These are phyloP conservation scores for Lentinula detonsa DNA, from an alignment of 768 basidiomycete species.

Conservation along the genomic window DNA sequence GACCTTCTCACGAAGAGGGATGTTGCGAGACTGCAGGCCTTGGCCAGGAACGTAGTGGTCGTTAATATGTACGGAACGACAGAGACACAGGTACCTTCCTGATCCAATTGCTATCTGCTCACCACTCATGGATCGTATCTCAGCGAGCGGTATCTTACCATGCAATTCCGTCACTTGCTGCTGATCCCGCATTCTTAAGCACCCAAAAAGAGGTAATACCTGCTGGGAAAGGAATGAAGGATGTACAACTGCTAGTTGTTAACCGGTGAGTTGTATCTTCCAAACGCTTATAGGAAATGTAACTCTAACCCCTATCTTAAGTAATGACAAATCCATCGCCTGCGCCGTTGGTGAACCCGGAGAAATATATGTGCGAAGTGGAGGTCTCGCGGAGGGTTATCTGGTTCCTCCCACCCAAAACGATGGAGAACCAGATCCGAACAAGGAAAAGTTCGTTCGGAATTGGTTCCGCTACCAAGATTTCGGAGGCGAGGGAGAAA, in stretches of 20 bases:
- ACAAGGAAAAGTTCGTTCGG: conserved; percentile 83
- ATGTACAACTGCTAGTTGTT: conserved; percentile 95
- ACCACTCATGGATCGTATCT: neutral
- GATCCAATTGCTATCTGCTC: neutral
- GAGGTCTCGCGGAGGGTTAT: conserved; percentile 94
- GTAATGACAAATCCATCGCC: conserved; percentile 73
- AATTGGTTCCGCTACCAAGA: conserved; percentile 79
- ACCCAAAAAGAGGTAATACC: conserved; percentile 98
- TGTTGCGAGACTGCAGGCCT: conserved; percentile 87
- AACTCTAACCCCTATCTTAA: neutral
- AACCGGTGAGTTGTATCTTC: conserved; percentile 36
- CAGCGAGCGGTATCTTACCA: conserved; percentile 94
- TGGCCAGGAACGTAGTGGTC: conserved; percentile 88
- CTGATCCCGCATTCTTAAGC: conserved; percentile 85
- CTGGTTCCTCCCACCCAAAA: conserved; percentile 72
- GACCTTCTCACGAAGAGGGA: conserved; percentile 98
- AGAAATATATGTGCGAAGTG: conserved; percentile 96
- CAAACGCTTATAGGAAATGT: neutral
- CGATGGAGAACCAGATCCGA: conserved; percentile 68
- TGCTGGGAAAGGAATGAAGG: conserved; percentile 95
- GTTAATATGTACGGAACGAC: conserved; percentile 99
- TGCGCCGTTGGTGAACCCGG: conserved; percentile 97
- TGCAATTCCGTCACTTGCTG: conserved; percentile 73
- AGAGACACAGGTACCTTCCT: conserved; percentile 63
- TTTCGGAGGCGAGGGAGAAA: neutral